Evolutionary conservation across 2,329 filamentous ascomycete genomes (phyloP).

Genomic region (Aspergillus pseudotamarii): DNA sequence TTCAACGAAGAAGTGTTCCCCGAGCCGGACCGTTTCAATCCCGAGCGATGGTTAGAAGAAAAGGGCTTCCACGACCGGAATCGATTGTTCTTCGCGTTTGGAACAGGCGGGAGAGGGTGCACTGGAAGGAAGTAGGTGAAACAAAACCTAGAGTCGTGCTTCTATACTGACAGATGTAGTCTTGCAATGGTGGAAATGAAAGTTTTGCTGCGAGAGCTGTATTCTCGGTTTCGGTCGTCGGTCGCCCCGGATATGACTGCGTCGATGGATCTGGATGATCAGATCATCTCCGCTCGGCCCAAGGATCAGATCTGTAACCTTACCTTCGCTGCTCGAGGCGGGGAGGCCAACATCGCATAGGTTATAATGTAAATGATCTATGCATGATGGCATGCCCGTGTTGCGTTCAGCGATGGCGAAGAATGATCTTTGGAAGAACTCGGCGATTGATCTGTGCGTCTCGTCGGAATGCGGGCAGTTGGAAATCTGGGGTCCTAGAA

Average conservation of each 20-base stretch:
- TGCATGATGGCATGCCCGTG: not conserved
- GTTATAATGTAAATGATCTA: not conserved
- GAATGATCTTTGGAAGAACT: not conserved
- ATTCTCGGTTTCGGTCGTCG: constrained; percentile 59
- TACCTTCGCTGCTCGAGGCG: constrained; percentile 17
- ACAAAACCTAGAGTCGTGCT: not conserved
- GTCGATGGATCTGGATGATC: constrained; percentile 67
- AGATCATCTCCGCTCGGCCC: constrained; percentile 68
- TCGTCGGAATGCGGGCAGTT: not conserved
- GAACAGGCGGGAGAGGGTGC: constrained; percentile 66
- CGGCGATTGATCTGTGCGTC: not conserved
- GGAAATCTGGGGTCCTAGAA: not conserved
- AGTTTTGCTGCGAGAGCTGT: constrained; percentile 63
- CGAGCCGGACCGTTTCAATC: constrained; percentile 32
- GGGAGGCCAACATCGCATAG: not conserved
- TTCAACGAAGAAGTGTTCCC: constrained; percentile 33
- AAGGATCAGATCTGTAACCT: constrained; percentile 62
- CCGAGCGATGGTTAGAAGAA: constrained; percentile 39
- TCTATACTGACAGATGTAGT: constrained; percentile 35
- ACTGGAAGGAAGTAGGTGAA: constrained; percentile 51
- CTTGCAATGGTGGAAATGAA: constrained; percentile 72
- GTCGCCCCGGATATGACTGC: constrained; percentile 57
- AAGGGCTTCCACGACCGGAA: constrained; percentile 45
- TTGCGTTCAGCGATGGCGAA: not conserved
- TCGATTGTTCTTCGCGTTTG: constrained; percentile 66